Evolutionary conservation across 106 monocot genomes (phyloP), one percentile per base, ranked within the genome.

Genomic region (Phalaenopsis aphrodite): DNA sequence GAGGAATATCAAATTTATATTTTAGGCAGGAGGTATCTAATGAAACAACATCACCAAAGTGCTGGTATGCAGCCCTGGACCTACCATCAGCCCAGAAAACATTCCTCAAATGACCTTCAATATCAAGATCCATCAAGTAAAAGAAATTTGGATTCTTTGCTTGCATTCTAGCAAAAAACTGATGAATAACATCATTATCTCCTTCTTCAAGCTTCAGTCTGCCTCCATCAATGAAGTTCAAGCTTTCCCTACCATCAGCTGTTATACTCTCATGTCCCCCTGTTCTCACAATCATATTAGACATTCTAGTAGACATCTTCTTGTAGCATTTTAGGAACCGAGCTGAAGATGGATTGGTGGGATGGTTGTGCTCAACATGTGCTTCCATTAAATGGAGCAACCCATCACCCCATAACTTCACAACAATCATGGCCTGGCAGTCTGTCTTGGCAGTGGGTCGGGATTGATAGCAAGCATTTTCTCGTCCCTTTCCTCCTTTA

Each of bases 51-150:
- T 89, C 89, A 68, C 56, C 77, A 41, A 86, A 89, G 57, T 84
- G 86, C 8, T 87, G 80, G 77, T 84, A 82, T 36, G 84, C 82
- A 36, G 79, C 66, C 78, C 86, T 89, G 75, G 86, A 86, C 75
- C 84, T 84, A 1, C 84, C 81, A 82, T 89, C 89, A 77, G 86
- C 89, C 89, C 89, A 89, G 41, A 89, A 84, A n/a, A 89, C 84
- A 84, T 84, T 89, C 79, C 85, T 89, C 72, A 86, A 23, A 78
- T 82, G 86, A 23, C 89, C 86, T 79, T 89, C 89, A 19, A 67
- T 52, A 84, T 89, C 79, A 37, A 84, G 77, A 82, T 89, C 84
- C 84, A 89, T 56, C 64, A 86, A 72, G 75, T 89, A 86, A 82
- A 89, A 89, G 82, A 86, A 89, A 46, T 87, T 87, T 11, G 89